Conservation (phyloP, 2,329 filamentous ascomycete species). For the Curvularia lunata region DNA sequence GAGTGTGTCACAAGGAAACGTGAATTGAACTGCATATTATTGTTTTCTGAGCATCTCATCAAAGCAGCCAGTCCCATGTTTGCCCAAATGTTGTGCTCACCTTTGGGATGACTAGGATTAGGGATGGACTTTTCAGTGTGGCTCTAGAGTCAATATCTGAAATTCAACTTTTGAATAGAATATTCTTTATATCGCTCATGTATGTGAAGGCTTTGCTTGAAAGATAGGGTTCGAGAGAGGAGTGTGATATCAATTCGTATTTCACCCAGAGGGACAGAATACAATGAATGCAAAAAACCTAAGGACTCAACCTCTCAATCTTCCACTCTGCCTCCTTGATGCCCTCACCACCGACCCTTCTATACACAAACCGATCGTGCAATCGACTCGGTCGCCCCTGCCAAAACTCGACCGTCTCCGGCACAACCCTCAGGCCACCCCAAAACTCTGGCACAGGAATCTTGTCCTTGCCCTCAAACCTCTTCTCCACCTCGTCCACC, state of each 20-base stretch:
- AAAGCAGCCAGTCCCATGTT: slow-evolving; percentile 52
- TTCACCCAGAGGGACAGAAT: not conserved
- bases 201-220: not conserved
- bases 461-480: slow-evolving; percentile 75
- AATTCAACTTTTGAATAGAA: not conserved
- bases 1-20: not conserved
- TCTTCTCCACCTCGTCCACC: slow-evolving; percentile 77
- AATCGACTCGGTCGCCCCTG: slow-evolving; percentile 87
- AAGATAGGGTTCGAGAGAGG: not conserved
- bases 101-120: slow-evolving; percentile 29
- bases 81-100: slow-evolving; percentile 48
- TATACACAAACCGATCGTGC: slow-evolving; percentile 93
- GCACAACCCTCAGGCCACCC: slow-evolving; percentile 87
- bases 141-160: not conserved
- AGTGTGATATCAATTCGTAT: slow-evolving; percentile 1
- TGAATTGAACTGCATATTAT: not conserved
- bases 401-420: slow-evolving; percentile 92
- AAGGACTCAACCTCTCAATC: slow-evolving; percentile 77
- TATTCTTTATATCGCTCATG: not conserved
- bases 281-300: not conserved
- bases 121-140: not conserved
- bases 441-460: slow-evolving; percentile 94
- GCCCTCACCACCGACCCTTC: slow-evolving; percentile 57
- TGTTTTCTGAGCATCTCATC: not conserved
- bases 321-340: slow-evolving; percentile 58